Conservation (phyloP, 2,329 filamentous ascomycete species). For the Ceratocystis variospora region DNA sequence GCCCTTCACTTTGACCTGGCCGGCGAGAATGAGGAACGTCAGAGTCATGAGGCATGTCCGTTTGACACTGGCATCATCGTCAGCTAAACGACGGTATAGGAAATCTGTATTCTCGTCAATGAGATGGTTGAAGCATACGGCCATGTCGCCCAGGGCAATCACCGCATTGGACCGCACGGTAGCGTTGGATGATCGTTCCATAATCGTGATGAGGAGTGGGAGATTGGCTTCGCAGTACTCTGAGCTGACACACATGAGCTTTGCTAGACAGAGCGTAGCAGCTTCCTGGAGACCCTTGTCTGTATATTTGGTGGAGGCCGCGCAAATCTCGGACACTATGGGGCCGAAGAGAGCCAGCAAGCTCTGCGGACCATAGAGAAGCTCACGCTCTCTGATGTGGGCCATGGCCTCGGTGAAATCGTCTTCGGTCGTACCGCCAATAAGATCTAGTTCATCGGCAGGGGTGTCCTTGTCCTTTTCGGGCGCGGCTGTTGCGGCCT, state of each 20-base stretch:
- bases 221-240: conserved; percentile 94
- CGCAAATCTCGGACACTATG: conserved; percentile 82
- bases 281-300: conserved; percentile 85
- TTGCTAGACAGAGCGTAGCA: conserved; percentile 85
- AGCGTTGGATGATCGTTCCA: conserved; percentile 84
- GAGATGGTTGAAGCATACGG: conserved; percentile 97
- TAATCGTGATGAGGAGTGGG: conserved; percentile 88
- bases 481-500: conserved; percentile 28
- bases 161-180: conserved; percentile 93
- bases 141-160: conserved; percentile 95
- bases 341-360: conserved; percentile 84
- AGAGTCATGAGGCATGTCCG: conserved; percentile 96
- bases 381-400: conserved; percentile 69
- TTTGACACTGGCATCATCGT: conserved; percentile 79
- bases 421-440: conserved; percentile 89
- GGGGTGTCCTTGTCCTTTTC: conserved; percentile 49
- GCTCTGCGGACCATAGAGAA: conserved; percentile 69
- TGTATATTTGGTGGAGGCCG: conserved; percentile 82
- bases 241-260: conserved; percentile 95
- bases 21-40: conserved; percentile 90
- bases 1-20: conserved; percentile 98
- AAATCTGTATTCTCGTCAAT: conserved; percentile 99
- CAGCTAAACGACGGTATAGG: conserved; percentile 82
- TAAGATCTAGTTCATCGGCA: conserved; percentile 84
- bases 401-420: conserved; percentile 80